Evolutionary conservation across 768 basidiomycete genomes (phyloP), one percentile per base, ranked within the genome.

Genomic region (Suillus subalutaceus): DNA sequence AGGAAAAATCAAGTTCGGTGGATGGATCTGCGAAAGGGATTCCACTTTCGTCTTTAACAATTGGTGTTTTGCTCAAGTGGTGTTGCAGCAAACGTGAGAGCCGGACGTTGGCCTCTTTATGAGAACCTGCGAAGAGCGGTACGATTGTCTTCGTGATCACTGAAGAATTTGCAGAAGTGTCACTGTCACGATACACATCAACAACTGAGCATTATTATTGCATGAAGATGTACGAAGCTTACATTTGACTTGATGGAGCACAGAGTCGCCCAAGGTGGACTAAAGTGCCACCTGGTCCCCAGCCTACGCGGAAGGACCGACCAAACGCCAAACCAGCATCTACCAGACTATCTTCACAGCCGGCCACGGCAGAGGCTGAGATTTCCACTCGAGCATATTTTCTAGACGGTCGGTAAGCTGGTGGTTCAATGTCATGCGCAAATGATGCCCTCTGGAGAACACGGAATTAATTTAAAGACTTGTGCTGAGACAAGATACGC

Each of bases 261-360:
- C 92, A 90, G 68, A 97, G 78, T 59, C 82, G 82, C n/a, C 94
- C 96, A 13, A 91, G 75, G 76, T 94, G 90, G 13, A 89, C 89
- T 8, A 98, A 73, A 46, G 81, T 82, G 0, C 94, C 94, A 44
- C 86, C 84, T 1, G 92, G 90, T 23, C 96, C 94, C 94, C 96
- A 99, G 5, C 93, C 89, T 3, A 91, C 93, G 65, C 95, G 85
- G 77, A 95, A 97, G 15, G 92, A 93, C 20, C 94, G 86, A 15
- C 96, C 96, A 64, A 96, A 80, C 1, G 91, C 85, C 43, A 98
- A 80, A 0, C 95, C 96, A 18, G 93, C 92, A 77, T 99, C 97
- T 13, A 88, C 80, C 53, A 88, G 79, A 37, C 84, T 81, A 4
- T 83, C 85, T 75, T 97, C 95, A 53, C 82, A 80, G 6, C 86